Conservation (phyloP, 371 early-diverging fungal species). For the Neoconidiobolus thromboides region DNA sequence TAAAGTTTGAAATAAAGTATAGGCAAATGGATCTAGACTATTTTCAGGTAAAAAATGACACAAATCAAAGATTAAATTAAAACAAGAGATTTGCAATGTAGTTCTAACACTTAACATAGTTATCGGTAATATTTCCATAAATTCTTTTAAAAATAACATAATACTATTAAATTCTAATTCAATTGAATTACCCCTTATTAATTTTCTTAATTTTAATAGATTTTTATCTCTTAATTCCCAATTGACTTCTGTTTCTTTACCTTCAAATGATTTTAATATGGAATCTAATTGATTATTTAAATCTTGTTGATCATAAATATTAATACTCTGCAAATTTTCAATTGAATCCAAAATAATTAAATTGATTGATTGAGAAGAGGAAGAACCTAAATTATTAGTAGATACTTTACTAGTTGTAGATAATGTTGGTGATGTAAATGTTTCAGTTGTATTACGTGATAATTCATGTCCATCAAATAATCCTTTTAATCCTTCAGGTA, state of each 20-base stretch:
- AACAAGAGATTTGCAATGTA: neutral
- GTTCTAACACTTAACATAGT: slow-evolving; percentile 2
- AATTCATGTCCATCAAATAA: neutral
- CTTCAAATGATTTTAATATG: neutral
- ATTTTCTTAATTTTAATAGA: neutral
- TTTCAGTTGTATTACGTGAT: neutral
- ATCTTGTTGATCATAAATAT: slow-evolving; percentile 1
- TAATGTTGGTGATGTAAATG: neutral
- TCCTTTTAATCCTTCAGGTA: neutral
- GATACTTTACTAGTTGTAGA: neutral
- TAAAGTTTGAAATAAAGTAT: neutral
- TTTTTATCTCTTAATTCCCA: slow-evolving; percentile 1
- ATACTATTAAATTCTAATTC: neutral
- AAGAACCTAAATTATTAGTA: neutral
- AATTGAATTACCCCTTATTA: neutral
- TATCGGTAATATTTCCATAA: neutral
- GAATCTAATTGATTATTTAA: neutral
- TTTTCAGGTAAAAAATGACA: neutral
- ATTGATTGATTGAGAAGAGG: neutral
- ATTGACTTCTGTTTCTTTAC: slow-evolving; percentile 4
- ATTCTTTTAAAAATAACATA: neutral
- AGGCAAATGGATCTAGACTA: neutral
- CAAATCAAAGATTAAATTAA: neutral
- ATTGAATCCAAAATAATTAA: no score
- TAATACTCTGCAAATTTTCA: neutral